Evolutionary conservation across 192 early-diverging fungal genomes (phyloP).

Genomic region (Funneliformis mosseae): DNA sequence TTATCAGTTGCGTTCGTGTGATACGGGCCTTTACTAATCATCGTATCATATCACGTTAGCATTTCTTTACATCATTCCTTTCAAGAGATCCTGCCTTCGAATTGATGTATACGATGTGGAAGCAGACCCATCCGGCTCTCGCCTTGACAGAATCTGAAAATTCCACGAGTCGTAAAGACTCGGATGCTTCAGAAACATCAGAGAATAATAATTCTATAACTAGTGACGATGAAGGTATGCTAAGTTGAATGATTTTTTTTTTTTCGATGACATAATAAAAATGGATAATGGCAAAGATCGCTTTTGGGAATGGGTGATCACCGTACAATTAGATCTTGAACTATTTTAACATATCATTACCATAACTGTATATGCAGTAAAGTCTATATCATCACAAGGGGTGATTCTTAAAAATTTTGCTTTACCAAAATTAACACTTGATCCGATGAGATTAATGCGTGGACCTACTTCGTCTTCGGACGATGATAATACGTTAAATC

Average conservation of each 20-base stretch:
- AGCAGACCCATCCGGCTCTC: constrained; percentile 39
- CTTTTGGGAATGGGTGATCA: not conserved
- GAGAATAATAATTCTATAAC: not conserved
- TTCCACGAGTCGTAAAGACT: not conserved
- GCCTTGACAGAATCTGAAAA: constrained; percentile 25
- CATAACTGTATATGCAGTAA: not conserved
- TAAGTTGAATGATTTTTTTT: too few species aligned
- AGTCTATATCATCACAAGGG: not conserved
- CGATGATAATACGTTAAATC: not conserved
- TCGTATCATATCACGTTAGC: constrained; percentile 35
- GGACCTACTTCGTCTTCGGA: not conserved
- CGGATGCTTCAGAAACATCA: constrained; percentile 13
- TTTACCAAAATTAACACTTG: constrained; percentile 1
- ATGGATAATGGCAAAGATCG: not conserved
- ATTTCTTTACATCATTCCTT: constrained; percentile 88
- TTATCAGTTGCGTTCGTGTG: not conserved
- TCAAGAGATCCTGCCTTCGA: constrained; percentile 78
- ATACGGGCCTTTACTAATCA: not conserved
- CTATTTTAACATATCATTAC: not conserved
- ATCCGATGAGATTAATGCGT: not conserved
- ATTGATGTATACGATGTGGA: constrained; percentile 71
- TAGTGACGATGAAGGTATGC: constrained; percentile 2
- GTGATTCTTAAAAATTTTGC: not conserved
- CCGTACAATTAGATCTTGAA: not conserved
- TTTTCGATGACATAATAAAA: not conserved